These are phyloP conservation scores for Talaromyces rugulosus DNA, from an alignment of 2,329 filamentous ascomycete genomes.

Conservation along the genomic window DNA sequence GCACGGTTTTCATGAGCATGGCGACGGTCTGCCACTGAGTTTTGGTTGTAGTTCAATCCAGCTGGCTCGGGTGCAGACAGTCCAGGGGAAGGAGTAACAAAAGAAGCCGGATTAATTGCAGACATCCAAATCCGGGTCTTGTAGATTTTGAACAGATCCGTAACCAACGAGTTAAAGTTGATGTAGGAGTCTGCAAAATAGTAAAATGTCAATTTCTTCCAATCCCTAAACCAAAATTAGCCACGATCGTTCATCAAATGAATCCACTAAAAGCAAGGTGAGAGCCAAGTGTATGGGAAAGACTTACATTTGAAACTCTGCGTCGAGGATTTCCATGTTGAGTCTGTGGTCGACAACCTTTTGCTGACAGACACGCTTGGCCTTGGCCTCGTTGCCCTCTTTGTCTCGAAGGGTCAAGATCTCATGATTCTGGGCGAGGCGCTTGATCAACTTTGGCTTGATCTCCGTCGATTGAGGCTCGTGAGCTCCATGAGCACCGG, in stretches of 20 bases:
- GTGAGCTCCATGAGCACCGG: slow-evolving; percentile 67
- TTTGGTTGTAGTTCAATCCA: slow-evolving; percentile 54
- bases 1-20: slow-evolving; percentile 34
- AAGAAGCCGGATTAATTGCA: slow-evolving; percentile 94
- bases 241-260: not conserved
- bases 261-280: not conserved
- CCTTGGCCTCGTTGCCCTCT: slow-evolving; percentile 95
- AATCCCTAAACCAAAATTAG: slow-evolving; percentile 63
- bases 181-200: slow-evolving; percentile 98
- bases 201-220: slow-evolving; percentile 98
- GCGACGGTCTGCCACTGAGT: slow-evolving; percentile 35
- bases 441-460: slow-evolving; percentile 95
- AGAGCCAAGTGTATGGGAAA: not conserved
- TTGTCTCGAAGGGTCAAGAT: slow-evolving; percentile 87
- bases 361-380: slow-evolving; percentile 92
- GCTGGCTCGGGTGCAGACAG: slow-evolving; percentile 66
- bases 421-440: slow-evolving; percentile 86
- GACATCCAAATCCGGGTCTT: slow-evolving; percentile 99
- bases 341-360: slow-evolving; percentile 93
- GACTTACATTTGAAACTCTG: slow-evolving; percentile 94
- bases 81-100: slow-evolving; percentile 72
- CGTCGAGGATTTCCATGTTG: slow-evolving; percentile 98
- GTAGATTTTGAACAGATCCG: slow-evolving; percentile 97
- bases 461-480: slow-evolving; percentile 70
- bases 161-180: slow-evolving; percentile 97